phyloP scores from a whole-genome alignment of 305 asterid species.

The Plantago coronopus region DNA sequence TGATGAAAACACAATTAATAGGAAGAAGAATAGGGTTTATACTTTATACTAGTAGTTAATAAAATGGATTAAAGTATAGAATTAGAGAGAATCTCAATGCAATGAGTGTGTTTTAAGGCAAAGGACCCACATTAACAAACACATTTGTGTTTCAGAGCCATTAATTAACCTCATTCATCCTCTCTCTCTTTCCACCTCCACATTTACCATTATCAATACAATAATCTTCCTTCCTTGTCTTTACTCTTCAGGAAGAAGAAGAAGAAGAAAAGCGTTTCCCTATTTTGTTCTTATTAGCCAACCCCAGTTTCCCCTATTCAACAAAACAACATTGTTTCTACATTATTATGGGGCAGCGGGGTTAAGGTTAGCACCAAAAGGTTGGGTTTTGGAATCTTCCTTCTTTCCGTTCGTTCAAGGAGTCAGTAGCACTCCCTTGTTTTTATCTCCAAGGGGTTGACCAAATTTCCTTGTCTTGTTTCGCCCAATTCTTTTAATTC shows the following conservation, averaged over 20 bases:
- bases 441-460: constrained; percentile 55
- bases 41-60: no score
- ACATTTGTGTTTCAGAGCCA: neutral
- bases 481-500: constrained; percentile 20
- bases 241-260: no score
- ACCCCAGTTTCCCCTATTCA: neutral
- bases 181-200: constrained; percentile 27
- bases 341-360: constrained; percentile 23
- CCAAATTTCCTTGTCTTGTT: constrained; percentile 43
- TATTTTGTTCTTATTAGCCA: constrained; percentile 17
- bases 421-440: constrained; percentile 45
- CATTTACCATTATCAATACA: constrained; percentile 20
- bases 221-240: no score
- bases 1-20: neutral
- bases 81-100: constrained; percentile 38
- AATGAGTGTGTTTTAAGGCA: constrained; percentile 42
- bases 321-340: neutral
- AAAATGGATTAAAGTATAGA: constrained; percentile 16
- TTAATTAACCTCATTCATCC: constrained; percentile 4
- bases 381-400: constrained; percentile 65
- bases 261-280: neutral
- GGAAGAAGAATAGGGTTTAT: neutral
- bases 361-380: constrained; percentile 28
- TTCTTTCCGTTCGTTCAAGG: constrained; percentile 32
- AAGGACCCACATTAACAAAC: constrained; percentile 33